Percentiles rank a stretch among this genome's conserved stretches.
Evolutionary conservation across 257 asterid species (phyloP).

Genomic region (Solanum chiquidenum): DNA sequence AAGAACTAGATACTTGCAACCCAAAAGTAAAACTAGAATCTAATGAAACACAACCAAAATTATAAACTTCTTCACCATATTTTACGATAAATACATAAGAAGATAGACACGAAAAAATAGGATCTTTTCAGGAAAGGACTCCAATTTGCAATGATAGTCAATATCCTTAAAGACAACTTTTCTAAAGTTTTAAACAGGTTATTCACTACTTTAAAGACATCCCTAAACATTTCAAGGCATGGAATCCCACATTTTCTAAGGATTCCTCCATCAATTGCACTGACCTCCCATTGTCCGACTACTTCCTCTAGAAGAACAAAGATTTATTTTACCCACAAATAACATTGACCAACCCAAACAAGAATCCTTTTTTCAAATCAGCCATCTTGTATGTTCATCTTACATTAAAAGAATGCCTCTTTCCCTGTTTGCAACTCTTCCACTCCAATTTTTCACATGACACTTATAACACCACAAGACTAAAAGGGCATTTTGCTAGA

Average conservation of each 20-base stretch:
- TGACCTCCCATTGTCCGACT: not conserved
- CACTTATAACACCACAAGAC: not conserved
- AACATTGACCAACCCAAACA: not conserved
- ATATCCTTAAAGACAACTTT: not conserved
- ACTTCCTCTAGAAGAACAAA: not conserved
- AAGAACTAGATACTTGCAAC: not conserved
- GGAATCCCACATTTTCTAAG: not conserved
- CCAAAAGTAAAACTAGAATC: not conserved
- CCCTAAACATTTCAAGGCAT: not conserved
- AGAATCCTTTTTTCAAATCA: not conserved
- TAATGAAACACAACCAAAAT: not conserved
- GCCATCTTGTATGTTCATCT: not conserved
- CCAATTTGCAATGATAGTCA: not conserved
- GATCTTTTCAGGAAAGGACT: not conserved
- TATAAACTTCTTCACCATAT: not conserved
- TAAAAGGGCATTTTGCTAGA: not conserved
- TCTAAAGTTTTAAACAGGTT: not conserved
- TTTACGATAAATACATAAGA: not conserved
- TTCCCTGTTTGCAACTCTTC: not conserved
- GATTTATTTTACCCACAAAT: not conserved
- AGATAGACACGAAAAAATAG: not conserved
- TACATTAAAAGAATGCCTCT: not conserved
- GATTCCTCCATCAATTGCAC: not conserved
- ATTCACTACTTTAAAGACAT: not conserved
- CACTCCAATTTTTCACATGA: not conserved